Conservation (phyloP, 1,284 basidiomycete species). For the Volvariella surrecta region DNA sequence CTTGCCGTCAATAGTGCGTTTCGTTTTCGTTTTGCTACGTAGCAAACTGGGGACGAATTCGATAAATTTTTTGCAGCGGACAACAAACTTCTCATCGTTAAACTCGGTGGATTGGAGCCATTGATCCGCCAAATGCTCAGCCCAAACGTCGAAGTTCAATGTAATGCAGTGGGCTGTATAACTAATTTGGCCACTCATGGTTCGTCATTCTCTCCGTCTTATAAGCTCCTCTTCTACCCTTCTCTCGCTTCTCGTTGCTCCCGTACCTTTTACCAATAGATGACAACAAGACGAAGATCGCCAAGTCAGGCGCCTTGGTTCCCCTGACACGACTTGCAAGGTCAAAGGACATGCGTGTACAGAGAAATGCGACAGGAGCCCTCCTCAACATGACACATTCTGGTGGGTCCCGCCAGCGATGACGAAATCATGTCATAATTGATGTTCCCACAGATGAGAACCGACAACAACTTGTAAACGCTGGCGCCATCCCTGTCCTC, state of each 20-base stretch:
- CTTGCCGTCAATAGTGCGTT: conserved; percentile 93
- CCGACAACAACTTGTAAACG: conserved; percentile 96
- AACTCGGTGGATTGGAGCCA: conserved; percentile 95
- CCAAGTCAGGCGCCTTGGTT: conserved; percentile 96
- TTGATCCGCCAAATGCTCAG: conserved; percentile 99
- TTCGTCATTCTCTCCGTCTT: conserved; percentile 27
- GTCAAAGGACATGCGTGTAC: conserved; percentile 99
- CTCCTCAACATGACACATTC: conserved; percentile 99
- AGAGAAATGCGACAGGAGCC: conserved; percentile 97
- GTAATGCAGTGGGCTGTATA: conserved; percentile 99
- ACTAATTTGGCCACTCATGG: conserved; percentile 99
- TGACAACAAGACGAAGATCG: conserved; percentile 99
- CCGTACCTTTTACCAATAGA: conserved; percentile 36
- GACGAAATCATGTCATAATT: conserved; percentile 6
- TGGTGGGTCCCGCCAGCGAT: conserved; percentile 40
- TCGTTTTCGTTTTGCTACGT: conserved; percentile 10
- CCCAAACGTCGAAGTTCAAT: conserved; percentile 99
- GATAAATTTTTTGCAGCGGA: conserved; percentile 56
- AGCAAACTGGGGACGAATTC: conserved; percentile 12
- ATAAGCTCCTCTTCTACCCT: conserved; percentile 2
- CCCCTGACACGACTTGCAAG: conserved; percentile 94
- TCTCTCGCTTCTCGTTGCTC: conserved; percentile 1
- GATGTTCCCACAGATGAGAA: conserved; percentile 74
- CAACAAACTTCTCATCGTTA: conserved; percentile 98
- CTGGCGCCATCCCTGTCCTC: conserved; percentile 96